Base-by-base conservation (phyloP, 2,329 filamentous ascomycete species). In the Xylariales sp. region DNA sequence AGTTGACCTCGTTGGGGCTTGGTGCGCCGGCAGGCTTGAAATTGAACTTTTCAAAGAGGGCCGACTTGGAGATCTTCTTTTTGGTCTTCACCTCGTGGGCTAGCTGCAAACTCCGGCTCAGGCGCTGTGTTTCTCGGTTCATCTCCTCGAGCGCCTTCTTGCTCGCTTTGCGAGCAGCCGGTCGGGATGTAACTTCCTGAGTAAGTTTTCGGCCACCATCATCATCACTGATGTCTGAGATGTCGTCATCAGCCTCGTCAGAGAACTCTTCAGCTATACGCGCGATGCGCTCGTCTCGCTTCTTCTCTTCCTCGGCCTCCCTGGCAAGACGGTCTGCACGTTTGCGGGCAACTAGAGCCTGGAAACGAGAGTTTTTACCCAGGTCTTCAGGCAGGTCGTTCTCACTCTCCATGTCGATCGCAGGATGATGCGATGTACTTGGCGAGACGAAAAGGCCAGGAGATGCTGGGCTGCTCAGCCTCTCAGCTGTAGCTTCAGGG, bases 61-160 rank as follows among this genome's bases (percentile, higher is more conserved):
- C 85, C 25, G 81, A 78, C 50, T 90, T 93, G 6, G 83, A 81
- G 47, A 95, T 85, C 65, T 88, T 95, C 70, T 93, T 97, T 62
- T 85, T 90, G 2, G 88, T 95, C 64, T 83, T 88, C 17, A 88
- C 85, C 56, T 95, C 83, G 60, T 97, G 90, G 2, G 86, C 80
- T 33, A 98, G 74, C 60, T 97, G 91, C 78, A 95, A 86, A 55
- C 85, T 94, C 48, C 93, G 78, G 49, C 79, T 83, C 66, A 98
- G 78, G 20, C 93, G 81, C 65, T 98, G 93, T 1, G 91, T 96
- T 62, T 98, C 93, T 41, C 88, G 79, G 51, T 85, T 85, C 84
- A 98, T 96, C 50, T 97, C 91, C 56, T 96, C 88, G 29, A 96
- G 60, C 0, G 93, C 93, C 63, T 89, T 96, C 66, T 91, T 97